These are phyloP conservation scores for Metschnikowia kunwiensis DNA, from an alignment of 805 yeast genomes.

Conservation along the genomic window DNA sequence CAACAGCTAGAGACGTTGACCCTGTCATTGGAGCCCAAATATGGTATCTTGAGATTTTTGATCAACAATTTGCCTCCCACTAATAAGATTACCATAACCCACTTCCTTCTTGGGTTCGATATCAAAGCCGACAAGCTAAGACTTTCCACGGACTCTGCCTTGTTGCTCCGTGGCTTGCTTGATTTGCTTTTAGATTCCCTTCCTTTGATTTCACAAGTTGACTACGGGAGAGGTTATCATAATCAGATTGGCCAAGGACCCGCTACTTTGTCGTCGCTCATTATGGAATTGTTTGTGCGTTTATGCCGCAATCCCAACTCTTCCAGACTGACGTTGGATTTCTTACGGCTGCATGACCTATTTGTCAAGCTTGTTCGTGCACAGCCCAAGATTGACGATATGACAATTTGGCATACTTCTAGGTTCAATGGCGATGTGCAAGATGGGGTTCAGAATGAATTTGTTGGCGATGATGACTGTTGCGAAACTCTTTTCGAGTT, in stretches of 20 bases:
- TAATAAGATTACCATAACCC: constrained; percentile 55
- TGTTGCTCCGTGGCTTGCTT: constrained; percentile 51
- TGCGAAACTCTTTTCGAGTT: constrained; percentile 59
- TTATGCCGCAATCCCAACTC: constrained; percentile 58
- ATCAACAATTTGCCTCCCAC: constrained; percentile 44
- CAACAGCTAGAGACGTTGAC: constrained; percentile 50
- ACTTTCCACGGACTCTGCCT: constrained; percentile 47
- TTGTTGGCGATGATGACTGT: constrained; percentile 32
- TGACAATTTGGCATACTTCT: constrained; percentile 53
- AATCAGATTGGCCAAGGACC: constrained; percentile 50
- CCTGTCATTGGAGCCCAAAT: constrained; percentile 45
- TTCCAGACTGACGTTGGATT: constrained; percentile 47
- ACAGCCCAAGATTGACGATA: constrained; percentile 53
- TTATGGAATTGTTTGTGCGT: constrained; percentile 60
- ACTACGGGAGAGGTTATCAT: constrained; percentile 30
- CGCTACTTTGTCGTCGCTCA: constrained; percentile 53
- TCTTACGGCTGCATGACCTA: constrained; percentile 49
- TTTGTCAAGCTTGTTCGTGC: constrained; percentile 49
- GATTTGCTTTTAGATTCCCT: constrained; percentile 48
- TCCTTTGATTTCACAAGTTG: constrained; percentile 36
- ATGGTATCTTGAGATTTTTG: constrained; percentile 58
- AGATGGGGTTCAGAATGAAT: constrained; percentile 25
- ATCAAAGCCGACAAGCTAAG: constrained; percentile 46
- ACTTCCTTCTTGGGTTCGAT: constrained; percentile 75
- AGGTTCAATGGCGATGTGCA: constrained; percentile 43